Evolutionary conservation across 1,284 basidiomycete genomes (phyloP).

Genomic region (Moniliophthora roreri): DNA sequence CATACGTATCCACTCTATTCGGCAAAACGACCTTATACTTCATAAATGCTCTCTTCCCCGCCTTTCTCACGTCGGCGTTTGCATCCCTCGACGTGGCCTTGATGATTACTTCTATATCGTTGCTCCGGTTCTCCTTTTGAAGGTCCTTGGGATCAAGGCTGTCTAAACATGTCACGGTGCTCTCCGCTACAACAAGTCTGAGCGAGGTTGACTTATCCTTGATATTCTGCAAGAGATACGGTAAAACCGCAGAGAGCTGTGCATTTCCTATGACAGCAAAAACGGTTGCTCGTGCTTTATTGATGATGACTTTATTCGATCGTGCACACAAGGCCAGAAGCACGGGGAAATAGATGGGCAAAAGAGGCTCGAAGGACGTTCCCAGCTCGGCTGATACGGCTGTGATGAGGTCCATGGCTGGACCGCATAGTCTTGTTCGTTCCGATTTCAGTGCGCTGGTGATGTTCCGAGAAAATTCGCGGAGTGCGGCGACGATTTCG

Average conservation of each 20-base stretch:
- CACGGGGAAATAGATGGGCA: conserved; percentile 67
- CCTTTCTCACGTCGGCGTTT: conserved; percentile 73
- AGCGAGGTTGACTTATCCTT: conserved; percentile 72
- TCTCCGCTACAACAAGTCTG: conserved; percentile 64
- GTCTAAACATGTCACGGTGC: conserved; percentile 65
- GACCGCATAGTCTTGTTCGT: conserved; percentile 73
- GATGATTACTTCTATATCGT: conserved; percentile 72
- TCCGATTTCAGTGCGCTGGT: conserved; percentile 71
- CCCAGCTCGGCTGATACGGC: conserved; percentile 58
- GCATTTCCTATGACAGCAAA: conserved; percentile 65
- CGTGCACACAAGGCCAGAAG: conserved; percentile 69
- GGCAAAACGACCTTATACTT: conserved; percentile 75
- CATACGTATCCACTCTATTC: conserved; percentile 63
- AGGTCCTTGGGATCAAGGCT: conserved; percentile 74
- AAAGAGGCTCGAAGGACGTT: conserved; percentile 65
- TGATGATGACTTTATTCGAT: conserved; percentile 80
- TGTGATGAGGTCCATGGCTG: conserved; percentile 65
- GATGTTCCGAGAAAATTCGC: conserved; percentile 56
- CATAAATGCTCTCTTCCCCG: conserved; percentile 70
- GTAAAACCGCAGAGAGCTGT: conserved; percentile 66
- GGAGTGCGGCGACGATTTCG: conserved; percentile 56
- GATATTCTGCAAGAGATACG: conserved; percentile 58
- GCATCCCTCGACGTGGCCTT: conserved; percentile 68
- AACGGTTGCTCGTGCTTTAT: conserved; percentile 63
- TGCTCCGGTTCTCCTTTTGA: conserved; percentile 62